Conservation (phyloP, 208 protist genomes). For the Trypanosoma caninum region DNA sequence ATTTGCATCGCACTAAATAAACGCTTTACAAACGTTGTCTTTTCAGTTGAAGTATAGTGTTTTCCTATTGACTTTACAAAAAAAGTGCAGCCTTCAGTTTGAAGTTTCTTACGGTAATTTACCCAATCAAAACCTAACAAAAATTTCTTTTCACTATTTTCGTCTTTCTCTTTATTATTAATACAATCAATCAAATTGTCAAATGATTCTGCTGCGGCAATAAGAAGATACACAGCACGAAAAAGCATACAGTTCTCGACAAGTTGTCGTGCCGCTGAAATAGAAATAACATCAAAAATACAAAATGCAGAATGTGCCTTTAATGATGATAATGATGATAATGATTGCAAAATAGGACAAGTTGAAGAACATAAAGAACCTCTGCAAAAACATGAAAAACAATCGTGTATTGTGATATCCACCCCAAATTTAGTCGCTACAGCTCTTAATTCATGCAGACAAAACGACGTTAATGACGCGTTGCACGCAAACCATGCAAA, state of each 20-base stretch:
- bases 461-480: constrained; percentile 46
- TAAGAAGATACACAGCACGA: constrained; percentile 28
- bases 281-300: constrained; percentile 18
- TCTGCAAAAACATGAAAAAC: constrained; percentile 12
- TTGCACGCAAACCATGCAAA: constrained; percentile 72
- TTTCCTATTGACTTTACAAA: constrained; percentile 72
- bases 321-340: neutral
- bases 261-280: neutral
- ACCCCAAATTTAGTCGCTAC: constrained; percentile 40
- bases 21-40: constrained; percentile 29
- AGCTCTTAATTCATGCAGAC: constrained; percentile 44
- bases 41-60: constrained; percentile 50
- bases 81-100: neutral
- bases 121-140: neutral
- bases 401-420: constrained; percentile 31
- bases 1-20: neutral
- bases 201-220: constrained; percentile 41
- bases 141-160: neutral
- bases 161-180: neutral
- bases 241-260: constrained; percentile 18
- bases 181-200: constrained; percentile 34
- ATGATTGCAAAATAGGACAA: no score
- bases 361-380: constrained; percentile 4
- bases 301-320: constrained; percentile 12
- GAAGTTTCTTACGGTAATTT: neutral